Conservation (phyloP, 106 monocot genomes). For the Agapanthus africanus region DNA sequence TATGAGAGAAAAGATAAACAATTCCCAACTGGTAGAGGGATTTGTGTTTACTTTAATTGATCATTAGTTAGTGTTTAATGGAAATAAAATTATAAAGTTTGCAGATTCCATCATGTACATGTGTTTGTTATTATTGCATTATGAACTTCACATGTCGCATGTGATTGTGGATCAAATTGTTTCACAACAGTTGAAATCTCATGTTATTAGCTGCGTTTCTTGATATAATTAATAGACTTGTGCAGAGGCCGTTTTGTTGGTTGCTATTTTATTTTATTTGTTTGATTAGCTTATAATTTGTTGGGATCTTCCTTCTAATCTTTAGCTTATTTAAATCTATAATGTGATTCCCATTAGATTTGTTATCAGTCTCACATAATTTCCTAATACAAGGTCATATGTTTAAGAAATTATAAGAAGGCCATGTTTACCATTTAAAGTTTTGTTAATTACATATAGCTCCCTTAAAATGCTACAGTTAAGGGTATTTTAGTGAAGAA, state of each 20-base stretch:
- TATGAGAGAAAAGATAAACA: too few relatives aligned
- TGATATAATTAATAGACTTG: background rate
- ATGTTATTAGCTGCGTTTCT: background rate
- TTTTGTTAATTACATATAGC: too few relatives aligned
- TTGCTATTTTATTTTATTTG: background rate
- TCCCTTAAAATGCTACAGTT: too few relatives aligned
- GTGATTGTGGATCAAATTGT: background rate
- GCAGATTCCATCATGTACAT: background rate
- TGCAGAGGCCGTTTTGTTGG: conserved; percentile 8
- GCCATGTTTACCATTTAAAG: too few relatives aligned
- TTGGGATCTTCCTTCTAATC: background rate
- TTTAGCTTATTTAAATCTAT: too few relatives aligned
- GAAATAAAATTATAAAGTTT: background rate
- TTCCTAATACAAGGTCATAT: too few relatives aligned
- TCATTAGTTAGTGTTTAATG: too few relatives aligned
- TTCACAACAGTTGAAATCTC: background rate
- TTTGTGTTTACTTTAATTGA: background rate
- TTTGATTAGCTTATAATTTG: background rate
- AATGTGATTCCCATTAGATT: too few relatives aligned
- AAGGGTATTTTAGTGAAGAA: too few relatives aligned
- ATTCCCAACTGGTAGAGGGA: too few relatives aligned
- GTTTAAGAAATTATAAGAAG: too few relatives aligned
- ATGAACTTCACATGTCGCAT: background rate
- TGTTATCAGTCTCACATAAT: too few relatives aligned
- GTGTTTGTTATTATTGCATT: background rate